Conservation (phyloP, 306 rosid genomes). For the Crataegus laevigata region DNA sequence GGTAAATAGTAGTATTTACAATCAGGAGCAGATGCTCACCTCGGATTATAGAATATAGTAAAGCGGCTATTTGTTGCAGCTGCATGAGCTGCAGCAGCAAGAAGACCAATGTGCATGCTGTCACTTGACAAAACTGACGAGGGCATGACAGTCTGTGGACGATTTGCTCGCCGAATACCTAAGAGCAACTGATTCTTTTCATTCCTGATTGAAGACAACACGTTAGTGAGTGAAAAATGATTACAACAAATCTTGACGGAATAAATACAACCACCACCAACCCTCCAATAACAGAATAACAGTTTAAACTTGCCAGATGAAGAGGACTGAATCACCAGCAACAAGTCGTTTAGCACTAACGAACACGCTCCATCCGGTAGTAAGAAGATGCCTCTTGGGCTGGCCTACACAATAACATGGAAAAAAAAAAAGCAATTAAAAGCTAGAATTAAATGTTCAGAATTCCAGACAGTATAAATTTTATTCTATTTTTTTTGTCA, state of each 20-base stretch:
- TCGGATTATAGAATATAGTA: slow-evolving; percentile 57
- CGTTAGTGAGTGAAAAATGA: background rate
- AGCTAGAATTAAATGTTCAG: background rate
- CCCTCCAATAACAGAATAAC: background rate
- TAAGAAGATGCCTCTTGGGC: slow-evolving; percentile 77
- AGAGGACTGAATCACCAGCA: slow-evolving; percentile 75
- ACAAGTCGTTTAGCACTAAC: slow-evolving; percentile 72
- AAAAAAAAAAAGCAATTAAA: slow-evolving; percentile 7
- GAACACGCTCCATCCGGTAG: slow-evolving; percentile 75
- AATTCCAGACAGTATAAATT: background rate
- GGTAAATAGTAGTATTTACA: background rate
- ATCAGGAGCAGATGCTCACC: slow-evolving; percentile 30
- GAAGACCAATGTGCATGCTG: slow-evolving; percentile 83
- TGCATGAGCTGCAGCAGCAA: slow-evolving; percentile 80
- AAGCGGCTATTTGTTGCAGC: slow-evolving; percentile 68
- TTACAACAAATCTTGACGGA: background rate
- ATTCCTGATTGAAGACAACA: slow-evolving; percentile 34
- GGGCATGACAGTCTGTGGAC: slow-evolving; percentile 67
- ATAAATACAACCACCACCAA: background rate
- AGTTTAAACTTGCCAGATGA: slow-evolving; percentile 45
- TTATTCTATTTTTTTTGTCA: no score
- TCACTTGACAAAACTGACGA: slow-evolving; percentile 72
- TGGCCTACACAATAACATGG: slow-evolving; percentile 39
- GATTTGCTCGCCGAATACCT: slow-evolving; percentile 67
- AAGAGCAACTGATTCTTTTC: slow-evolving; percentile 53